Evolutionary conservation across 805 yeast species (phyloP).

Genomic region (Kuraishia borneana): DNA sequence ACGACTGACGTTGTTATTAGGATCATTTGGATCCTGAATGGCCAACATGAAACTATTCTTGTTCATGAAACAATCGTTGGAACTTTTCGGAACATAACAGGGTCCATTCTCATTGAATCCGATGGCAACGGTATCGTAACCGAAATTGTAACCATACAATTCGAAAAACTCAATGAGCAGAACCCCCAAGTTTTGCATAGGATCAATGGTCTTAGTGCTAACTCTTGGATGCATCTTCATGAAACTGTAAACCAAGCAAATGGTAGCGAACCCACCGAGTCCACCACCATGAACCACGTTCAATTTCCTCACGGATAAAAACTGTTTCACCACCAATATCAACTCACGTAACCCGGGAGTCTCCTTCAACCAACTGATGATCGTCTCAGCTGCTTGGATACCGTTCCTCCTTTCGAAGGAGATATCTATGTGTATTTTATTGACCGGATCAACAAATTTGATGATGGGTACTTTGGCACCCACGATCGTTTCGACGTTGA

Average conservation of each 20-base stretch:
- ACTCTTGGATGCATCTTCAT: slow-evolving; percentile 71
- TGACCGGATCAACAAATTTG: slow-evolving; percentile 68
- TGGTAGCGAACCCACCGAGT: slow-evolving; percentile 88
- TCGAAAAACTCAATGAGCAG: slow-evolving; percentile 86
- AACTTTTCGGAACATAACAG: slow-evolving; percentile 46
- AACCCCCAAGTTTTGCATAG: slow-evolving; percentile 73
- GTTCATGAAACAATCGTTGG: slow-evolving; percentile 23
- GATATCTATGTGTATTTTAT: slow-evolving; percentile 72
- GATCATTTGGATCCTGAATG: slow-evolving; percentile 84
- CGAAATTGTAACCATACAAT: slow-evolving; percentile 81
- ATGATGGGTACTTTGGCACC: slow-evolving; percentile 91
- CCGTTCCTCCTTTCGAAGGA: slow-evolving; percentile 86
- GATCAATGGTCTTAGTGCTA: slow-evolving; percentile 51
- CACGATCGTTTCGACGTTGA: slow-evolving; percentile 73
- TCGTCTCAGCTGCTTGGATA: slow-evolving; percentile 67
- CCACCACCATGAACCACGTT: slow-evolving; percentile 92
- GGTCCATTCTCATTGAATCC: slow-evolving; percentile 48
- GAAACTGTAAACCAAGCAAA: slow-evolving; percentile 75
- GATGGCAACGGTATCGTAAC: slow-evolving; percentile 69
- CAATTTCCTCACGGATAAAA: slow-evolving; percentile 62
- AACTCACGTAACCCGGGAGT: slow-evolving; percentile 78
- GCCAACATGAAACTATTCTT: slow-evolving; percentile 54
- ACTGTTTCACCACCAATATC: slow-evolving; percentile 76
- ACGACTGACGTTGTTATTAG: slow-evolving; percentile 72
- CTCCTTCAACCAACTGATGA: slow-evolving; percentile 58